Evolutionary conservation across 139 green algal genomes (phyloP).

Genomic region (Chlorella ohadii): DNA sequence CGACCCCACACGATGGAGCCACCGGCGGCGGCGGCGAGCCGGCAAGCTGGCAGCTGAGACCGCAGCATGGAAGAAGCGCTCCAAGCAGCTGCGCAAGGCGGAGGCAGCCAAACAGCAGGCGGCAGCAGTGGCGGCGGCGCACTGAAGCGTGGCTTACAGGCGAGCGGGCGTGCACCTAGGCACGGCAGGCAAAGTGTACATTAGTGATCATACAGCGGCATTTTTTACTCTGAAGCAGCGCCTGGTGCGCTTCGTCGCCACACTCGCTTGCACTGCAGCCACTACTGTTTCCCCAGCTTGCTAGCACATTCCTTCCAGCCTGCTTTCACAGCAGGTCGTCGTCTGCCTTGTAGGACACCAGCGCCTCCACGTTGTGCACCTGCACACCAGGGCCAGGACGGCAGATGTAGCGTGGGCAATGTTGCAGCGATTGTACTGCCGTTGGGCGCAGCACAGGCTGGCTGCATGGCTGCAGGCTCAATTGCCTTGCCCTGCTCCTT

Average conservation of each 20-base stretch:
- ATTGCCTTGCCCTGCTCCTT: too few relatives aligned
- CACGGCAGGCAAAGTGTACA: background rate
- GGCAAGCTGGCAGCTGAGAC: conserved; percentile 20
- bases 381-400: conserved; percentile 23
- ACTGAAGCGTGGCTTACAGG: background rate
- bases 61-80: background rate
- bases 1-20: conserved; percentile 5
- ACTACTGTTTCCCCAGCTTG: too few relatives aligned
- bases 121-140: background rate
- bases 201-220: background rate
- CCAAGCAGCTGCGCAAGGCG: conserved; percentile 3
- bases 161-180: background rate
- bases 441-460: background rate
- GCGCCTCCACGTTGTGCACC: conserved; percentile 91
- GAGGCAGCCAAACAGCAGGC: background rate
- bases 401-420: too few relatives aligned
- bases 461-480: too few relatives aligned
- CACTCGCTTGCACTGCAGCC: background rate
- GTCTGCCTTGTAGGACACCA: conserved; percentile 85
- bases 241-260: background rate
- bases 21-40: conserved; percentile 12
- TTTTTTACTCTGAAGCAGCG: background rate
- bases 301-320: background rate
- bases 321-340: conserved; percentile 14
- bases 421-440: background rate